A percentile compares a stretch with the other conserved stretches of the same genome.
phyloP scores from a whole-genome alignment of 495 filamentous ascomycete species.

The Aspergillus asperescens region DNA sequence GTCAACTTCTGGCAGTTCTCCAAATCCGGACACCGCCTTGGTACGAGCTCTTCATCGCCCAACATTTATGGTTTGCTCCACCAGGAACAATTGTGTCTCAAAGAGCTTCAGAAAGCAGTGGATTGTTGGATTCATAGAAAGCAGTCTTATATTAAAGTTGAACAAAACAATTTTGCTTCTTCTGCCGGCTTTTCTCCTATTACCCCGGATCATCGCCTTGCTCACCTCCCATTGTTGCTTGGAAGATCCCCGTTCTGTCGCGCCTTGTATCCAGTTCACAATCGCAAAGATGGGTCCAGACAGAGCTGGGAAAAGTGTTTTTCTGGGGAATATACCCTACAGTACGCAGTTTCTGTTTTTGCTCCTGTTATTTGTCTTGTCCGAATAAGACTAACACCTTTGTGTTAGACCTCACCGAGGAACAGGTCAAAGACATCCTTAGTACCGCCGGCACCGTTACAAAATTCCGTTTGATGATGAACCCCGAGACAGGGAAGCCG shows the following conservation, averaged over 20 bases:
- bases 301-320: conserved; percentile 60
- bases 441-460: conserved; percentile 79
- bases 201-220: neutral
- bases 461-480: conserved; percentile 93
- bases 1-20: conserved; percentile 18
- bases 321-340: conserved; percentile 82
- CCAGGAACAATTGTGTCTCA: neutral
- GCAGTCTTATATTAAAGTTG: neutral
- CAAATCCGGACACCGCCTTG: conserved; percentile 23
- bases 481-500: conserved; percentile 87
- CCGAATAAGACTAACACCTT: neutral
- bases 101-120: neutral
- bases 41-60: conserved; percentile 3
- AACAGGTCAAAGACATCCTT: conserved; percentile 89
- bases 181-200: neutral
- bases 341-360: conserved; percentile 24
- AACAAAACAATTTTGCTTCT: neutral
- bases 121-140: neutral
- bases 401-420: conserved; percentile 74
- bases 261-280: conserved; percentile 6
- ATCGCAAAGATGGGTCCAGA: conserved; percentile 49
- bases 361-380: neutral
- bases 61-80: neutral
- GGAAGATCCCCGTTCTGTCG: neutral
- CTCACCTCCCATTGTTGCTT: neutral